phyloP scores from a whole-genome alignment of 768 basidiomycete species.

The Pleurotus salmoneostramineus region DNA sequence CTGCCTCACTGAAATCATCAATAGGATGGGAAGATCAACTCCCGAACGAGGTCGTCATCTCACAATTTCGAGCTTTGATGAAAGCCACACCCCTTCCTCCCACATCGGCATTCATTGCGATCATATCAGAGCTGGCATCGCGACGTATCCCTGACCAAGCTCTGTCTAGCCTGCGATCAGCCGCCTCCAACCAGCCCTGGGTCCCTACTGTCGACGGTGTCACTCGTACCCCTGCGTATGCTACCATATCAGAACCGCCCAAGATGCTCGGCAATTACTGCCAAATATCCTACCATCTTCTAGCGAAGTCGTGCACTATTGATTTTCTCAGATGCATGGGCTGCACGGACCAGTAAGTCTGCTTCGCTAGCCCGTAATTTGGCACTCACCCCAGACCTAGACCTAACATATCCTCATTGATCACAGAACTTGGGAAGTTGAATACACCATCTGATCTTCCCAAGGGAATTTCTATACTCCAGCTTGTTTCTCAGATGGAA shows the following conservation, averaged over 20 bases:
- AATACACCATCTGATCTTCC: conserved; percentile 13
- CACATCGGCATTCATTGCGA: conserved; percentile 12
- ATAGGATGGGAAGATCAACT: conserved; percentile 39
- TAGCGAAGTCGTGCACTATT: conserved; percentile 12
- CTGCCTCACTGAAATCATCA: conserved; percentile 21
- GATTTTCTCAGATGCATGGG: conserved; percentile 29
- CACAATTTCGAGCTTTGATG: conserved; percentile 28
- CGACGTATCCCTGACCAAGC: conserved; percentile 14
- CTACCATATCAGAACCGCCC: conserved; percentile 15
- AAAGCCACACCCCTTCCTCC: conserved; percentile 5
- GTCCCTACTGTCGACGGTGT: conserved; percentile 23
- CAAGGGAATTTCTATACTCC: conserved; percentile 24
- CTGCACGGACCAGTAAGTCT: conserved; percentile 32
- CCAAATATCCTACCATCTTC: conserved; percentile 17
- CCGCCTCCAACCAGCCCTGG: conserved; percentile 23
- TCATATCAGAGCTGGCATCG: conserved; percentile 27
- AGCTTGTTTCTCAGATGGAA: conserved; percentile 17
- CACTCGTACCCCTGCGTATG: conserved; percentile 16
- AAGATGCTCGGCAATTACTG: conserved; percentile 21
- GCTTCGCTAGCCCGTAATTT: neutral
- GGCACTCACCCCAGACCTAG: conserved; percentile 14
- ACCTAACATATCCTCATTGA: conserved; percentile 24
- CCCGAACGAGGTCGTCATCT: conserved; percentile 20
- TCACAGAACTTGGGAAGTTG: conserved; percentile 20
- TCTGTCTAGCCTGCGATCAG: conserved; percentile 14